Evolutionary conservation across 2,329 filamentous ascomycete species (phyloP).

Genomic region (Corniculantispora saksenae): DNA sequence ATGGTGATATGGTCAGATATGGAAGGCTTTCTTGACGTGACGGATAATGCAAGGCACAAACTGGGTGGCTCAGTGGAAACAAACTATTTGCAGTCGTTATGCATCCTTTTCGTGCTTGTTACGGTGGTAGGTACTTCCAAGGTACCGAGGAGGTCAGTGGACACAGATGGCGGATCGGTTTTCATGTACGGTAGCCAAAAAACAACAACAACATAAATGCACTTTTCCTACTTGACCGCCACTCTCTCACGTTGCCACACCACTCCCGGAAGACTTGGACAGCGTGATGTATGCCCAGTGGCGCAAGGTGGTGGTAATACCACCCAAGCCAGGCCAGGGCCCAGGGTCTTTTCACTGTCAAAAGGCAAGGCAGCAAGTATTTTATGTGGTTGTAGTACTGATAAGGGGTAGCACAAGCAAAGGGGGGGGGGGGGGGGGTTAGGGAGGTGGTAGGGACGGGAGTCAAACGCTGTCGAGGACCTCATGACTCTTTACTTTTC

Average conservation of each 20-base stretch:
- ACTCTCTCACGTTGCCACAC: neutral
- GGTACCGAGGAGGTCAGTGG: neutral
- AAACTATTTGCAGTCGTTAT: too few relatives aligned
- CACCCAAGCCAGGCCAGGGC: neutral
- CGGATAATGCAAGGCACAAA: too few relatives aligned
- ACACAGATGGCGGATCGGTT: slow-evolving; percentile 4
- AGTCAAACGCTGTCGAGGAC: neutral
- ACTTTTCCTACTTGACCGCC: neutral
- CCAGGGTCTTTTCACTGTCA: neutral
- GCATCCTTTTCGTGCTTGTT: too few relatives aligned
- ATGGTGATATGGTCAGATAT: too few relatives aligned
- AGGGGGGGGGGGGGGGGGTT: too few relatives aligned
- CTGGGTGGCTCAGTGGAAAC: too few relatives aligned
- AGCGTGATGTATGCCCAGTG: neutral
- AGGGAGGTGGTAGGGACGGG: neutral
- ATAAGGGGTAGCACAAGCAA: neutral
- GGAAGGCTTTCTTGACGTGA: too few relatives aligned
- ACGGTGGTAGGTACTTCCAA: too few relatives aligned
- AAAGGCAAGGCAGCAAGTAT: neutral
- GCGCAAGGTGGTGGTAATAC: neutral
- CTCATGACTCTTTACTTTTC: neutral
- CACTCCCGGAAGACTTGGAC: neutral
- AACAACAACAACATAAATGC: too few relatives aligned
- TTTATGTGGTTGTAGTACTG: neutral
- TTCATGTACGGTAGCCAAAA: too few relatives aligned